A percentile compares a stretch with the other conserved stretches of the same genome.
These are phyloP conservation scores for Lachancea lanzarotensis DNA, from an alignment of 805 yeast species.

Conservation along the genomic window DNA sequence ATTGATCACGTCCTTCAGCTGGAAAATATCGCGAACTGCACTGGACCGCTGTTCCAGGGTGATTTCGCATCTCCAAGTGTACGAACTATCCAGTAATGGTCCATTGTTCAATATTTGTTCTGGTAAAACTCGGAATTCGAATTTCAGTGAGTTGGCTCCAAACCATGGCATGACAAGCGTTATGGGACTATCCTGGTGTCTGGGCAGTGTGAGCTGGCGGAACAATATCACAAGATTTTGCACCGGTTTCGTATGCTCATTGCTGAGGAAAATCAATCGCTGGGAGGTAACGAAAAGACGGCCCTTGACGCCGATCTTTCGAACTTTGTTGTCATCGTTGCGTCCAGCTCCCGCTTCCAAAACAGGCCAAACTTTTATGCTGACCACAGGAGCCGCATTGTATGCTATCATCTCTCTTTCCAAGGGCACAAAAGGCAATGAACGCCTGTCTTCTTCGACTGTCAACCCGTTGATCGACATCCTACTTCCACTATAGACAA, in stretches of 20 bases:
- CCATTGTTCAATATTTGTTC: slow-evolving; percentile 5
- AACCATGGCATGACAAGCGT: slow-evolving; percentile 8
- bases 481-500: too few species aligned
- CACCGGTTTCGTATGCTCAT: neutral
- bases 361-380: neutral
- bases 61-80: slow-evolving; percentile 6
- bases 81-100: slow-evolving; percentile 4
- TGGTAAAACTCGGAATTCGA: slow-evolving; percentile 4
- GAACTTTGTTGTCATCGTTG: neutral
- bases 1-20: slow-evolving; percentile 5
- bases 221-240: neutral
- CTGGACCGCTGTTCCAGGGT: slow-evolving; percentile 1
- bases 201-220: neutral
- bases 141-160: slow-evolving; percentile 6
- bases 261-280: neutral
- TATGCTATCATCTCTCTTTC: neutral
- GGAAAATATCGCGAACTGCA: slow-evolving; percentile 5
- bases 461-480: slow-evolving; percentile 7
- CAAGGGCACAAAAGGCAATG: slow-evolving; percentile 5
- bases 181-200: slow-evolving; percentile 1
- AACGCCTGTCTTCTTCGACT: neutral
- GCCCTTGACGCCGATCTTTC: neutral
- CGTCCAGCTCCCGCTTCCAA: neutral
- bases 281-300: slow-evolving; percentile 5
- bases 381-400: neutral